A percentile compares a stretch with the other conserved stretches of the same genome.
These are phyloP conservation scores for Orbilia brochopaga DNA, from an alignment of 2,329 filamentous ascomycete species.

Conservation along the genomic window DNA sequence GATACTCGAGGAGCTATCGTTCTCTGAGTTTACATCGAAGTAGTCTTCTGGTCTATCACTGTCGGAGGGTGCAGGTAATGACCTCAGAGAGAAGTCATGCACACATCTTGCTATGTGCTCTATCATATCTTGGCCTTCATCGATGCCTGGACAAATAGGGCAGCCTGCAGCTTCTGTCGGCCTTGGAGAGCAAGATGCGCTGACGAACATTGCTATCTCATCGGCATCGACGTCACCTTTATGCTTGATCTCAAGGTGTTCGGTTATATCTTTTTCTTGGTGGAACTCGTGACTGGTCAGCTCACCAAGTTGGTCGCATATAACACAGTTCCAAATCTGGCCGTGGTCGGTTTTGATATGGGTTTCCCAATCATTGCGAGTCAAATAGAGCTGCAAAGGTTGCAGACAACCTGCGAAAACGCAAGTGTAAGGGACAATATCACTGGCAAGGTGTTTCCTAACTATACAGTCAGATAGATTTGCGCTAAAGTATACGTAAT, in stretches of 20 bases:
- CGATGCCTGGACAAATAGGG: slow-evolving; percentile 20
- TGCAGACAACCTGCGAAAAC: slow-evolving; percentile 21
- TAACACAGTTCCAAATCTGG: slow-evolving; percentile 25
- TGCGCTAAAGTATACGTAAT: not conserved
- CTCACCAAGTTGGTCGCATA: slow-evolving; percentile 22
- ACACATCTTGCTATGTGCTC: slow-evolving; percentile 43
- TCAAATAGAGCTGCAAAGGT: slow-evolving; percentile 32
- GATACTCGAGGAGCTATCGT: slow-evolving; percentile 19
- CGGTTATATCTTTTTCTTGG: slow-evolving; percentile 13
- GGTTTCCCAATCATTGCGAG: slow-evolving; percentile 31
- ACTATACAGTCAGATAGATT: not conserved
- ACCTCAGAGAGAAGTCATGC: slow-evolving; percentile 39
- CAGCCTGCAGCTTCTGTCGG: slow-evolving; percentile 19
- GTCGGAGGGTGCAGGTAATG: slow-evolving; percentile 23
- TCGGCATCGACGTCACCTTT: slow-evolving; percentile 19
- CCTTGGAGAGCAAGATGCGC: slow-evolving; percentile 32
- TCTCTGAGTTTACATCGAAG: slow-evolving; percentile 28
- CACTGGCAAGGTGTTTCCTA: slow-evolving; percentile 45
- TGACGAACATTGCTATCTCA: slow-evolving; percentile 41
- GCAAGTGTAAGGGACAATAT: slow-evolving; percentile 43
- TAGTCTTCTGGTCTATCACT: slow-evolving; percentile 11
- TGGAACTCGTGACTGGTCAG: slow-evolving; percentile 12
- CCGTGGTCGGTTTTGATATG: slow-evolving; percentile 44
- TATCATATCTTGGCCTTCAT: slow-evolving; percentile 23
- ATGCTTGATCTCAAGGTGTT: slow-evolving; percentile 19